Base-by-base conservation (phyloP, 257 asterid genomes). In the Orobanche coerulescens region DNA sequence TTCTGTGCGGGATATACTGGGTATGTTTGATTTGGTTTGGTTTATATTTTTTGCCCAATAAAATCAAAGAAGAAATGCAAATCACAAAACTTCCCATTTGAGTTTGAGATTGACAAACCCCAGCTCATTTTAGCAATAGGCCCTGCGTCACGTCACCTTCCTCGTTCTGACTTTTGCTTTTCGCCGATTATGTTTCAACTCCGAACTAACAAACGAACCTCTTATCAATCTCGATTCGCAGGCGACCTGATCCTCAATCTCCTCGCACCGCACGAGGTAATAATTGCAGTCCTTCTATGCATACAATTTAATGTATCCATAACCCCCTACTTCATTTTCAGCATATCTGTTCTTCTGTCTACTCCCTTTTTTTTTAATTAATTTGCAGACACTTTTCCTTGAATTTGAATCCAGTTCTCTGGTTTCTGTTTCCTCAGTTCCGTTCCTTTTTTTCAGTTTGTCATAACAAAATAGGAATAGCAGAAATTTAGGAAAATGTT, bases 61-160 rank as follows among this genome's bases (percentile, higher is more conserved):
- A n/a, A n/a, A n/a, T n/a, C n/a, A n/a, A n/a, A n/a, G n/a, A n/a
- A n/a, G n/a, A n/a, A n/a, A n/a, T n/a, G n/a, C n/a, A n/a, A n/a
- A n/a, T n/a, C n/a, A n/a, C n/a, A n/a, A n/a, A n/a, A n/a, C n/a
- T n/a, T n/a, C n/a, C n/a, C n/a, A n/a, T n/a, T n/a, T n/a, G n/a
- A n/a, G n/a, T n/a, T 26, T 26, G 56, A 2, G 34, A 11, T 1
- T 50, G 19, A 30, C 20, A 23, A 59, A 14, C 23, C 7, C 18
- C 42, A 24, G 64, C 68, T 69, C 58, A 69, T 52, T 69, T 53
- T 69, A 69, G 73, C 73, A 28, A 4, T 10, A 4, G 6, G 12
- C 58, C 51, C 7, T 12, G 62, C 16, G 12, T 36, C 15, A 23
- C 15, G 3, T 24, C 39, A 10, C 26, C 22, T 70, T 54, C 65